Evolutionary conservation across 2,329 filamentous ascomycete species (phyloP), one percentile per base, ranked within the genome.

Genomic region (Xylaria digitata): DNA sequence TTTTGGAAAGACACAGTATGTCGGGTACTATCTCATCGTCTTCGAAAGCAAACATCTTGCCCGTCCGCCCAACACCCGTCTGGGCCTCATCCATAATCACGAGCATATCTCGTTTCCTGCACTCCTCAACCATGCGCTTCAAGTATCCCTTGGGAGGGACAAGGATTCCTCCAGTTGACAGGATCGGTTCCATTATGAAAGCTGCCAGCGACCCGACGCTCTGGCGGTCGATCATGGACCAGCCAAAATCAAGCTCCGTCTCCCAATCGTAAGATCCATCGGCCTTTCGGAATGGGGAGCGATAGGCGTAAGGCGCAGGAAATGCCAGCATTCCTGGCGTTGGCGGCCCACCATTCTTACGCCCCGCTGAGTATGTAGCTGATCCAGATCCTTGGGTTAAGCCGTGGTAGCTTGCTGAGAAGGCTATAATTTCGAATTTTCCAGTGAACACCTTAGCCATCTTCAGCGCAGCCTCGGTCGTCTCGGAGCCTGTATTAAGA

Each of bases 261-360:
- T 88, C 81, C 89, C 89, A 91, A 73, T 91, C 88, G 68, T 91
- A 87, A 0, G 82, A 82, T 0, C 87, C 87, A 68, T 90, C 87
- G 0, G 83, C 23, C 42, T 84, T 82, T 9, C 85, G 82, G 75
- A 91, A 91, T 0, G 84, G 80, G 0, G 88, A 90, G 2, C 88
- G 84, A 72, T 89, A 90, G 0, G 84, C 80, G 70, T 90, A 86
- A 0, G 88, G 88, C 0, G 85, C 81, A 0, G 88, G 87, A 6
- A 91, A 81, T 55, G 84, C 83, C 40, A 86, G 80, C 71, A 85
- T 85, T 0, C 87, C 88, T 1, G 86, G 86, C 79, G 89, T 84
- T 48, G 78, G 66, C 2, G 82, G 81, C 0, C 82, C 82, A 8
- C 32, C 52, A 13, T 57, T 63, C 45, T 45, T 63, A 34, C 61